Base-by-base conservation (phyloP, 805 yeast genomes). In the Saccharomycopsis sp. region DNA sequence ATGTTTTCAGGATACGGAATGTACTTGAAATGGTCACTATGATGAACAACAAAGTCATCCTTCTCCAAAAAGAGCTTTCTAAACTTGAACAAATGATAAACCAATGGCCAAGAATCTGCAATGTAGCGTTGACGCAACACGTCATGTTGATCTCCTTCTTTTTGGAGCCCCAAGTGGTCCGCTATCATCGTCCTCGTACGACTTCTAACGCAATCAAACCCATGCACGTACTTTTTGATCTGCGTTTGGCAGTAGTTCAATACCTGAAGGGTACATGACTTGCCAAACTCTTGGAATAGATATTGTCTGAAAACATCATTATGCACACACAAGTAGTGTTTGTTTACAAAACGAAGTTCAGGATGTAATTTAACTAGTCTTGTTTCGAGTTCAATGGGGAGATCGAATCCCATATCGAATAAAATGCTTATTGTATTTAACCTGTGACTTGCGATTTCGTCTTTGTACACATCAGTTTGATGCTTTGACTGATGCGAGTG, bases 31-130 rank as follows among this genome's bases (percentile, higher is more conserved):
- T 21, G 36, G 26, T 48, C 42, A 18, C 40, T 33, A 9, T 43
- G 39, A 23, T 56, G 30, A 1, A 49, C 62, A 33, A 56, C 54
- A 45, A 67, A 64, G 48, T 65, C 67, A 4, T 57, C 44, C 33
- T 59, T 57, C 33, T 70, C 73, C 13, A 78, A 74, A 54, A 68
- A 76, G 21, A 76, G 50, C 31, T 80, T 55, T 36, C 73, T 64
- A 50, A 73, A 75, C 46, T 63, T 65, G 42, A 73, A 55, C 5
- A 77, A 57, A 0, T 73, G 65, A 46, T 69, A 72, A 1, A 75
- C 60, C 21, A 75, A 57, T 46, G 59, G 63, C 80, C 81, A 77
- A 0, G 46, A 42, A 34, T 45, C 49, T 4, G 16, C 18, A 59
- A 51, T 35, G 34, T 25, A 44, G 63, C 18, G 10, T n/a, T 33